Evolutionary conservation across 2,329 filamentous ascomycete genomes (phyloP), one percentile per base, ranked within the genome.

Genomic region (Kalaharituber pfeilii): DNA sequence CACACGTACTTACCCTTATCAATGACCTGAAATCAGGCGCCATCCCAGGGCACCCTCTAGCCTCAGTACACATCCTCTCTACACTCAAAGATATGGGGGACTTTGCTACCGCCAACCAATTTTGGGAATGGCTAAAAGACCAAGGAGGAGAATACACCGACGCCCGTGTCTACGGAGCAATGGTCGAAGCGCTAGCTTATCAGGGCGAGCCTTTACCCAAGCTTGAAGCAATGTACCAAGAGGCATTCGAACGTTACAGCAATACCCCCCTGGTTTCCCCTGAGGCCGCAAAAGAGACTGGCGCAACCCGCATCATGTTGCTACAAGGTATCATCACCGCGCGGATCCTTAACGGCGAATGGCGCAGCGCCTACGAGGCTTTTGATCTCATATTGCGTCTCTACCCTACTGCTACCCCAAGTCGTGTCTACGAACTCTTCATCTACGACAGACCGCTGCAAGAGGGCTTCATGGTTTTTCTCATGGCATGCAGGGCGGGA

Each of bases 261-360:
- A 71, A 69, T 22, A 67, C 13, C 18, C 69, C 50, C 73, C 75
- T 55, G 69, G 75, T 60, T 64, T 74, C 25, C 69, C 71, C 18
- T 67, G 69, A 2, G 66, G 72, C 39, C 6, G 72, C 73, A 27
- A 68, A 74, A 26, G 59, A 74, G 4, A 64, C 69, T 1, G 69
- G 75, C 55, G 69, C 67, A 24, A 65, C 73, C 9, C 69, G 70
- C 2, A 66, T 70, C 18, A 62, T 65, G 22, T 64, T 76, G 9
- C 64, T 76, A 2, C 70, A 72, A 57, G 71, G 71, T 5, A 75
- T 76, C 45, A 62, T 71, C 44, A 70, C 67, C 1, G 73, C 73
- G 3, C 69, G 73, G 42, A 57, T 75, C 2, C 60, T 71, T 3
- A 62, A 66, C 28, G 68, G 71, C 18, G 70, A 75, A 51, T 71